Evolutionary conservation across 495 filamentous ascomycete species (phyloP), one percentile per base, ranked within the genome.

Genomic region (Viridothelium virens): DNA sequence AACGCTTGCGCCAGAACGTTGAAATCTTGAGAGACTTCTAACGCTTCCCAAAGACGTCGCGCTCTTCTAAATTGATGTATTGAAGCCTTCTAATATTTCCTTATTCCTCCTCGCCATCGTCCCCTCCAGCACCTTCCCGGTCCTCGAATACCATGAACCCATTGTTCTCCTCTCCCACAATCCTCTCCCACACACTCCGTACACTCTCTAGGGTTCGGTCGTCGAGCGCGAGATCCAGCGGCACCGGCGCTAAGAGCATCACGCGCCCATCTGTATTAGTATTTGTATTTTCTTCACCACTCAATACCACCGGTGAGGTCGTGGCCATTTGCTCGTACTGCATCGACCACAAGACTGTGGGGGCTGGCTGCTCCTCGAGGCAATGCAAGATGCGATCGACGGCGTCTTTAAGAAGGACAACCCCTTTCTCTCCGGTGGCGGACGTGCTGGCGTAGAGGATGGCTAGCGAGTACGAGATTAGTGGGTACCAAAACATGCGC

Each of bases 191-290:
- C 14, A 83, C 84, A 38, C 81, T 75, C 65, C 82, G 80, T 25
- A 92, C 86, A 34, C 81, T 70, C 14, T 84, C 81, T 36, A 92
- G 73, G 11, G 81, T 75, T 6, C 75, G 71, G 73, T 95, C 91
- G 69, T 91, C 85, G 70, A 92, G 87, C 3, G 86, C 81, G 16
- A 92, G 79, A 65, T 86, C 85, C 38, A 85, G 77, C 47, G 82
- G 79, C 0, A 84, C 72, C 3, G 83, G 76, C 31, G 85, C 83
- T 61, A 92, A 72, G 38, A 68, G 68, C 14, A 85, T 73, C 2
- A 76, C 72, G 36, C 63, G 56, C 1, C 34, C 53, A 33, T 25
- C 36, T 41, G 1, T 10, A 33, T 9, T 18, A 10, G 44, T 3
- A 6, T 4, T 39, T 12, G 18, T 44, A 66, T 68, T 25, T 37